Percentiles rank a stretch among this genome's conserved stretches.
Conservation (phyloP, 2,329 filamentous ascomycete genomes). For the Zymoseptoria brevis region DNA sequence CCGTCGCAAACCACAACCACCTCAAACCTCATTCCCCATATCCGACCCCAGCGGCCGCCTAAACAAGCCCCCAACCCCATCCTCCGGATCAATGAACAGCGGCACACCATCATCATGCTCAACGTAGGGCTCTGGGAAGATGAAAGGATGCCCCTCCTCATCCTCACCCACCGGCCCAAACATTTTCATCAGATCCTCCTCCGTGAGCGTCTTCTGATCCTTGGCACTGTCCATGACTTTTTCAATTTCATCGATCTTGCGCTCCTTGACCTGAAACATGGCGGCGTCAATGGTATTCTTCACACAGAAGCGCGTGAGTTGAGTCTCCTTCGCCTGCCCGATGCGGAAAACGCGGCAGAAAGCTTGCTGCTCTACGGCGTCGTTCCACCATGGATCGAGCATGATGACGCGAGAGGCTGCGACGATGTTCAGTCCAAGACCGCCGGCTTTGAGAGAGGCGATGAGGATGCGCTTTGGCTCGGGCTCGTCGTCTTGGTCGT, state of each 20-base stretch:
- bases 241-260: slow-evolving; percentile 37
- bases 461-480: slow-evolving; percentile 41
- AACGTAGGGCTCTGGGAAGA: slow-evolving; percentile 32
- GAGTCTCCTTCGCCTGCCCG: slow-evolving; percentile 54
- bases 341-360: slow-evolving; percentile 57
- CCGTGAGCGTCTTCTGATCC: slow-evolving; percentile 26
- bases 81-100: not conserved
- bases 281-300: slow-evolving; percentile 51
- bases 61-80: not conserved
- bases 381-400: slow-evolving; percentile 53
- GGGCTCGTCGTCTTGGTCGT: not conserved
- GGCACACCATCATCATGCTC: slow-evolving; percentile 5
- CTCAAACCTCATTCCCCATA: not conserved
- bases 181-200: slow-evolving; percentile 38
- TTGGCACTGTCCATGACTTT: slow-evolving; percentile 36
- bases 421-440: slow-evolving; percentile 52
- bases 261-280: slow-evolving; percentile 48
- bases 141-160: slow-evolving; percentile 33
- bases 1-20: not conserved
- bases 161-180: slow-evolving; percentile 39
- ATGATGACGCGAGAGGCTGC: slow-evolving; percentile 45
- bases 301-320: slow-evolving; percentile 52
- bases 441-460: slow-evolving; percentile 50
- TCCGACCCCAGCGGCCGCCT: not conserved
- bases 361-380: slow-evolving; percentile 30